Percentiles rank a stretch among this genome's conserved stretches.
These are phyloP conservation scores for Spergularia marina DNA, from an alignment of 148 eudicot genomes.

Conservation along the genomic window DNA sequence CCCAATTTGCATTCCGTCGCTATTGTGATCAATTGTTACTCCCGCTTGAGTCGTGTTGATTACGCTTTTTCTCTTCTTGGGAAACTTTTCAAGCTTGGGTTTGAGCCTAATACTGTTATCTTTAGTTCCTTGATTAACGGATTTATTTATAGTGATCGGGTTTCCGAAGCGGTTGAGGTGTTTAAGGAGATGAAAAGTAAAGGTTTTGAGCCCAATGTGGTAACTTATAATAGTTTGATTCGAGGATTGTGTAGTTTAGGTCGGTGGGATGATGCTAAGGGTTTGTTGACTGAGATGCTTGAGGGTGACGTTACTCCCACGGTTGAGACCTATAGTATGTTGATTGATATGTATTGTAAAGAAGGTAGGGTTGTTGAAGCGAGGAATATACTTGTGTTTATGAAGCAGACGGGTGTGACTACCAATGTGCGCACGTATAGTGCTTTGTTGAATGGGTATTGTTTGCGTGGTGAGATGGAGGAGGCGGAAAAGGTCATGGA, in stretches of 20 bases:
- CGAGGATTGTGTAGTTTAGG: too few relatives aligned
- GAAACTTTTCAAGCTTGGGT: neutral
- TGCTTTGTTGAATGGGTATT: conserved; percentile 6
- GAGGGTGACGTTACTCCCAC: neutral
- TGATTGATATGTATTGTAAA: conserved; percentile 17
- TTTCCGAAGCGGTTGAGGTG: neutral
- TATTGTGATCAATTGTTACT: too few relatives aligned
- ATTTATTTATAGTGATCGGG: too few relatives aligned
- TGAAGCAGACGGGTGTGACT: neutral
- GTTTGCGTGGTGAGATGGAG: conserved; percentile 20
- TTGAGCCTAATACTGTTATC: neutral
- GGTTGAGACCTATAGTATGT: neutral
- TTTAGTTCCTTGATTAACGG: too few relatives aligned
- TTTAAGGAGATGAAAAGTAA: too few relatives aligned
- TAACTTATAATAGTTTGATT: conserved; percentile 11
- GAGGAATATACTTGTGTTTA: neutral
- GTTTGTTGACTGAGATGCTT: neutral
- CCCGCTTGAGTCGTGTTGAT: too few relatives aligned
- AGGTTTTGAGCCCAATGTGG: neutral
- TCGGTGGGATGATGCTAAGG: neutral
- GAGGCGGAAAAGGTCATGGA: conserved; percentile 11
- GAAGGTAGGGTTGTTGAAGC: conserved; percentile 6
- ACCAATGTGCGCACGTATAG: neutral
- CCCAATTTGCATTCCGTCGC: too few relatives aligned
- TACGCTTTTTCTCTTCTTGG: neutral